phyloP scores from a whole-genome alignment of 768 basidiomycete genomes.

The Lentinula detonsa region DNA sequence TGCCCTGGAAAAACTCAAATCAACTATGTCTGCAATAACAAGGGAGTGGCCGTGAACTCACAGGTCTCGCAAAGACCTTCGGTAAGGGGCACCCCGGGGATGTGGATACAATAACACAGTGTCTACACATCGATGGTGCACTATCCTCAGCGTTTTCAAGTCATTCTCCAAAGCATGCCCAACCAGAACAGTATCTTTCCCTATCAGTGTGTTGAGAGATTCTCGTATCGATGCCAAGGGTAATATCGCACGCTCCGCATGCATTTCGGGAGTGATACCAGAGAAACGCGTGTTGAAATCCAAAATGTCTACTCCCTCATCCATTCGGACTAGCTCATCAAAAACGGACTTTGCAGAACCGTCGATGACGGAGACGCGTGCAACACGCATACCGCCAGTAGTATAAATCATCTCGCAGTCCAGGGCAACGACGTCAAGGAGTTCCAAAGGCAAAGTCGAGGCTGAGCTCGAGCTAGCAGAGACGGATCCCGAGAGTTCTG shows the following conservation, averaged over 20 bases:
- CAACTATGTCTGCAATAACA: constrained; percentile 1
- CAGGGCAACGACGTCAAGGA: constrained; percentile 76
- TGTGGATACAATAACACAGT: constrained; percentile 89
- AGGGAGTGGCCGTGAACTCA: constrained; percentile 23
- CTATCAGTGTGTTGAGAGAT: constrained; percentile 67
- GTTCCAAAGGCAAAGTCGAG: constrained; percentile 21
- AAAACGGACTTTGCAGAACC: constrained; percentile 67
- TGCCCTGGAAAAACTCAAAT: constrained; percentile 39
- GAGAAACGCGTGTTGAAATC: constrained; percentile 93
- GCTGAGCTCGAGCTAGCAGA: not conserved
- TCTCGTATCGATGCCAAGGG: constrained; percentile 62
- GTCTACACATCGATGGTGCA: constrained; percentile 84
- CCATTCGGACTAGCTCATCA: constrained; percentile 79
- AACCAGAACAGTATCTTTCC: constrained; percentile 77
- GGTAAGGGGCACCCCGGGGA: constrained; percentile 61
- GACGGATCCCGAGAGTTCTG: constrained; percentile 26
- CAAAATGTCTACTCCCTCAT: constrained; percentile 75
- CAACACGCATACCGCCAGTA: constrained; percentile 87
- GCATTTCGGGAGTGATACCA: constrained; percentile 56
- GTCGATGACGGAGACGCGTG: constrained; percentile 86
- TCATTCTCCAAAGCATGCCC: constrained; percentile 95
- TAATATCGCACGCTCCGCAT: constrained; percentile 54
- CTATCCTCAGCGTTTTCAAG: constrained; percentile 79
- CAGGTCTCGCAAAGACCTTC: constrained; percentile 80
- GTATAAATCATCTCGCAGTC: constrained; percentile 99